phyloP scores from a whole-genome alignment of 2,329 filamentous ascomycete species.

The Didymella pinodella region DNA sequence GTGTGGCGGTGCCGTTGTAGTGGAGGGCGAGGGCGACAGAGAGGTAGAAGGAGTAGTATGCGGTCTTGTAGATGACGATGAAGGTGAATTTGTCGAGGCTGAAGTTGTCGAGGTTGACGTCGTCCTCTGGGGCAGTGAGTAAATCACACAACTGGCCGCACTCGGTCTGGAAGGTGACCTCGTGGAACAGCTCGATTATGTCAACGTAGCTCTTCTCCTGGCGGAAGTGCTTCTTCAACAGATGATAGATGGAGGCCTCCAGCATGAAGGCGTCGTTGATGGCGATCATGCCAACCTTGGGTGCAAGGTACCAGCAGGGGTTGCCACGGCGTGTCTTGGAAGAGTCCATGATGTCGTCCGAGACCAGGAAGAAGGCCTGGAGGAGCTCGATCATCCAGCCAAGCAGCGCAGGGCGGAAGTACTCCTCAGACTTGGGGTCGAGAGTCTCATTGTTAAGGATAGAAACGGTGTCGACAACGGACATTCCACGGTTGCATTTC shows the following conservation, averaged over 20 bases:
- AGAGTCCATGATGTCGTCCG: constrained; percentile 97
- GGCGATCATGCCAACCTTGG: constrained; percentile 90
- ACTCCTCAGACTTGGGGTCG: constrained; percentile 73
- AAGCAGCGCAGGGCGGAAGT: constrained; percentile 85
- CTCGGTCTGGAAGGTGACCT: constrained; percentile 92
- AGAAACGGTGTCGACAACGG: constrained; percentile 88
- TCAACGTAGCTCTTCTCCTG: constrained; percentile 87
- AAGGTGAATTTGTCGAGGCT: constrained; percentile 94
- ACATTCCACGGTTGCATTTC: constrained; percentile 99
- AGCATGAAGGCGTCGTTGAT: constrained; percentile 99
- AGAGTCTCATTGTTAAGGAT: constrained; percentile 78
- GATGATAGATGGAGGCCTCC: constrained; percentile 85
- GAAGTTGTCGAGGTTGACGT: constrained; percentile 94
- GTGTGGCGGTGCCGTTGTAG: constrained; percentile 83
- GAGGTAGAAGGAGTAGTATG: constrained; percentile 99
- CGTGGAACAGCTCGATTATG: constrained; percentile 94
- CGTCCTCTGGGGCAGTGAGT: constrained; percentile 93
- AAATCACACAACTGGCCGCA: constrained; percentile 94
- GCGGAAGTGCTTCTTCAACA: constrained; percentile 94
- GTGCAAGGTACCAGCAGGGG: constrained; percentile 95
- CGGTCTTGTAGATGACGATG: constrained; percentile 99
- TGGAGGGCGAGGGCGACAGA: constrained; percentile 90
- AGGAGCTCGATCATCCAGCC: constrained; percentile 99
- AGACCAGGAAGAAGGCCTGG: constrained; percentile 98
- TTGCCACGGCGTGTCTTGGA: constrained; percentile 93